These are phyloP conservation scores for Euptelea pleiosperma DNA, from an alignment of 164 flowering plant genomes.

Conservation along the genomic window DNA sequence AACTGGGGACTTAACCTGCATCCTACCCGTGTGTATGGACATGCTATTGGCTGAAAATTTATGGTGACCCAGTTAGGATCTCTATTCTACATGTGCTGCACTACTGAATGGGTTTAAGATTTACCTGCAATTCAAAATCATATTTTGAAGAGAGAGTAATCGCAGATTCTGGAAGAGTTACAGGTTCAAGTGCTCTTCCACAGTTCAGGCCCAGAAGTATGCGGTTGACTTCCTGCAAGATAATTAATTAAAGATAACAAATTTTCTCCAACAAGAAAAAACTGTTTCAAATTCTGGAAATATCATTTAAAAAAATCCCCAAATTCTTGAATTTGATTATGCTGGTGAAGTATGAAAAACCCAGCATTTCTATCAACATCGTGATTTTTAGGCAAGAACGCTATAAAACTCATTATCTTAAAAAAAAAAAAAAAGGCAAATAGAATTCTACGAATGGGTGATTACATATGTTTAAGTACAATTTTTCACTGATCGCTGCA, in stretches of 20 bases:
- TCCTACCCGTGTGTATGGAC: too few relatives aligned
- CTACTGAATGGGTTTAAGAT: background rate
- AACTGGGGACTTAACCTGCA: too few relatives aligned
- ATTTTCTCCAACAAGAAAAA: background rate
- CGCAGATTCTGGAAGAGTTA: slow-evolving; percentile 49
- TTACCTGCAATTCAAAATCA: slow-evolving; percentile 84
- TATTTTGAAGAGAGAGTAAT: slow-evolving; percentile 44
- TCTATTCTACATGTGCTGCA: background rate
- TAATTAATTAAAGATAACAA: background rate
- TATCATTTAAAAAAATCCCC: background rate
- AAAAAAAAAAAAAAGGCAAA: too few relatives aligned
- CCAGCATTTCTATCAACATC: too few relatives aligned
- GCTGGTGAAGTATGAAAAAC: too few relatives aligned
- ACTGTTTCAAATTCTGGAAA: background rate
- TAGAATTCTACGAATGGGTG: background rate
- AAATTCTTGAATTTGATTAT: background rate
- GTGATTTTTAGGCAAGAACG: too few relatives aligned
- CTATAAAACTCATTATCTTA: too few relatives aligned
- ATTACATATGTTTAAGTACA: background rate
- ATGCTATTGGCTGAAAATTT: background rate
- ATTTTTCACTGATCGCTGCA: background rate
- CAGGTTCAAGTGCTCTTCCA: slow-evolving; percentile 53
- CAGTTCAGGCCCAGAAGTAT: slow-evolving; percentile 78
- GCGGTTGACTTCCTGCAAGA: slow-evolving; percentile 77
- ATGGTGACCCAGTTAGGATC: background rate